Conservation (phyloP, 164 flowering plant genomes). For the Kalanchoe fedtschenkoi region DNA sequence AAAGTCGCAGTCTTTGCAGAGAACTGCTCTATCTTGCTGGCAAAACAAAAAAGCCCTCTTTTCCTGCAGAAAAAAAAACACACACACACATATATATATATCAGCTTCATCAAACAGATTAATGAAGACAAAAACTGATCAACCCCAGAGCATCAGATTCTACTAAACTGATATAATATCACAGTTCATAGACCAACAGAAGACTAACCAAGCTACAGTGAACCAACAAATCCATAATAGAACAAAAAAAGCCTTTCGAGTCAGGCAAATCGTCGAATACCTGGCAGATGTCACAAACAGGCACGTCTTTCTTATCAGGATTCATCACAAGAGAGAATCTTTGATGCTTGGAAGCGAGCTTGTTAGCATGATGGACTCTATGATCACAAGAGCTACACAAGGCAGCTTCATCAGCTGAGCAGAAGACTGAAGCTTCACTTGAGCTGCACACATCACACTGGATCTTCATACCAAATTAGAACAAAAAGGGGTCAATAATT, state of each 20-base stretch:
- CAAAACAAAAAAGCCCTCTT: conserved; percentile 75
- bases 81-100: too few relatives aligned
- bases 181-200: too few relatives aligned
- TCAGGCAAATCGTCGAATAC: conserved; percentile 13
- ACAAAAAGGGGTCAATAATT: too few relatives aligned
- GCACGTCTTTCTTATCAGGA: conserved; percentile 26
- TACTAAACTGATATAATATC: not conserved
- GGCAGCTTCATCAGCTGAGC: conserved; percentile 65
- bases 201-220: not conserved
- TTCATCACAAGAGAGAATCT: conserved; percentile 42
- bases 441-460: conserved; percentile 51
- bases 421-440: conserved; percentile 43
- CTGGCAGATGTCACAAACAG: conserved; percentile 57
- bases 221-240: not conserved
- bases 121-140: not conserved
- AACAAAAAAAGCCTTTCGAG: too few relatives aligned
- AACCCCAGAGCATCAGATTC: not conserved
- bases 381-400: conserved; percentile 52
- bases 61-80: conserved; percentile 30
- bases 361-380: conserved; percentile 67
- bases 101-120: too few relatives aligned
- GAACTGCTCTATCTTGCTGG: conserved; percentile 74
- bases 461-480: too few relatives aligned
- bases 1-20: conserved; percentile 70
- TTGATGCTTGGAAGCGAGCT: conserved; percentile 60